Percentiles rank a stretch among this genome's conserved stretches.
Evolutionary conservation across 306 rosid species (phyloP).

Genomic region (Myrica gale): DNA sequence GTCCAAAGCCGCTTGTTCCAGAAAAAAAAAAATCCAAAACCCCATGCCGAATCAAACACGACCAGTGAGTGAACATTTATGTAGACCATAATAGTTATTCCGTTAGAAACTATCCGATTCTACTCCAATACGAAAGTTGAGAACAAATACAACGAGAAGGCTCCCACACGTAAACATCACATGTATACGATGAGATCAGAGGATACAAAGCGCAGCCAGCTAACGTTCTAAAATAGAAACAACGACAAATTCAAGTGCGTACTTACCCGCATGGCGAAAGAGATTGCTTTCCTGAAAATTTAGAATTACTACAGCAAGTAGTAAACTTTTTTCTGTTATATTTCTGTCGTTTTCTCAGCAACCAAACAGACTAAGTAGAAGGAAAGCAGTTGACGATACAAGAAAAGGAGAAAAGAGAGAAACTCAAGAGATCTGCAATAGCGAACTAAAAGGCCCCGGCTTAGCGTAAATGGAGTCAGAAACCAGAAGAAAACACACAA

Average conservation of each 20-base stretch:
- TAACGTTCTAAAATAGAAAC: neutral
- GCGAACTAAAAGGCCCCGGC: neutral
- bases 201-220: neutral
- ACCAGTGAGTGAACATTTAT: neutral
- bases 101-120: neutral
- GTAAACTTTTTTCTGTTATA: neutral
- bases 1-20: no score
- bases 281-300: neutral
- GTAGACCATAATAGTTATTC: neutral
- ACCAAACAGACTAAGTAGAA: constrained; percentile 11
- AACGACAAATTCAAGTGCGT: constrained; percentile 15
- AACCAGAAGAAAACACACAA: neutral
- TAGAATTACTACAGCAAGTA: neutral
- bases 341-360: constrained; percentile 10
- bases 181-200: neutral
- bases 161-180: constrained; percentile 13
- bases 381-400: neutral
- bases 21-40: neutral
- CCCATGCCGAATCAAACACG: neutral
- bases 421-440: constrained; percentile 34
- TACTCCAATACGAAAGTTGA: constrained; percentile 1
- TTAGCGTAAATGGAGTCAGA: neutral
- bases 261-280: constrained; percentile 18
- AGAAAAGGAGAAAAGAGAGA: neutral
- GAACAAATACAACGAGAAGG: constrained; percentile 6